Evolutionary conservation across 176 grass and related monocot species (phyloP), one percentile per base, ranked within the genome.

Genomic region (Musa itinerans): DNA sequence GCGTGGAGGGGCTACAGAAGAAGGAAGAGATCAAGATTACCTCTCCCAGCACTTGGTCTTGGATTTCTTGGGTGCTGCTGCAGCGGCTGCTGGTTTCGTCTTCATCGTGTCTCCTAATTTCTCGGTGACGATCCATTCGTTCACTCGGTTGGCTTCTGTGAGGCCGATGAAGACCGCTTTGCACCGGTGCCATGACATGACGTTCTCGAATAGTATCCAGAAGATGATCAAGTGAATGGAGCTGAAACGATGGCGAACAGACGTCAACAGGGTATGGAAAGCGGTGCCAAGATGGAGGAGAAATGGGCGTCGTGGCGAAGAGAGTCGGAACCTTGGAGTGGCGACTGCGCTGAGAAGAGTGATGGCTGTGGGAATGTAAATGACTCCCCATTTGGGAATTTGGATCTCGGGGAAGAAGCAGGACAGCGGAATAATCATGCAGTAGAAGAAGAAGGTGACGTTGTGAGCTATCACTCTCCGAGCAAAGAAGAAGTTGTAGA

Each of bases 81-180:
- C 63, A 64, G 74, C 48, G 24, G 72, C 63, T 50, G 71, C 51
- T 0, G 69, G 54, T 79, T 87, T 90, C 3, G 43, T 15, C 72
- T 90, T 93, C 49, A 77, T 72, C 51, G 74, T 0, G 66, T 83
- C 89, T 2, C 88, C 92, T 9, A 84, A 68, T 70, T 96, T 96
- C 69, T 86, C 78, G 0, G 92, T 96, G n/a, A 96, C 86, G 56
- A 91, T 90, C 92, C 88, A 95, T 81, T 95, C 92, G 20, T 95
- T 95, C 9, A 85, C 88, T 65, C 88, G 88, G 34, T 81, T 83
- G 0, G 88, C 81, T 84, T 95, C 83, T 12, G 84, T 70, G 9
- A 91, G 43, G 13, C 92, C 92, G 1, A 95, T 89, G 26, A 86
- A 63, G 29, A 84, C 84, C 51, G 88, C 88, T 78, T 96, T 96